Evolutionary conservation across 768 basidiomycete genomes (phyloP).

Genomic region (Mycena filopes): DNA sequence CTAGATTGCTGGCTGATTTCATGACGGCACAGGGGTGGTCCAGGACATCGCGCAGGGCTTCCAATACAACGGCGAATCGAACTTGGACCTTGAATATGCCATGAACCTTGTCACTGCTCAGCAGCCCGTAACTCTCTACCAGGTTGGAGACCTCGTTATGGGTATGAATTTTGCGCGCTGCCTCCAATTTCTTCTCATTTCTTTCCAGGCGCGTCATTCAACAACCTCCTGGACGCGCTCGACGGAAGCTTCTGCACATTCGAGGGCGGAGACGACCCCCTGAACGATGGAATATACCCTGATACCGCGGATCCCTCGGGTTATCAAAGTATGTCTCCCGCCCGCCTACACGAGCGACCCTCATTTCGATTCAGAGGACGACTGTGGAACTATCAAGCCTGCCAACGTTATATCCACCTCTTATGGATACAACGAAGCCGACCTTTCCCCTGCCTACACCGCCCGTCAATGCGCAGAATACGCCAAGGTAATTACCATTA

Average conservation of each 20-base stretch:
- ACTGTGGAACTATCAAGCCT: slow-evolving; percentile 54
- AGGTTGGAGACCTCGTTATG: slow-evolving; percentile 55
- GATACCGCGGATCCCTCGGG: slow-evolving; percentile 43
- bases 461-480: slow-evolving; percentile 59
- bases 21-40: slow-evolving; percentile 47
- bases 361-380: slow-evolving; percentile 18
- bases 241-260: slow-evolving; percentile 57
- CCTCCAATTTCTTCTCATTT: neutral
- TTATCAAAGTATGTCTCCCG: slow-evolving; percentile 39
- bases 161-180: slow-evolving; percentile 36
- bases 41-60: slow-evolving; percentile 56
- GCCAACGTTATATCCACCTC: slow-evolving; percentile 56
- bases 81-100: slow-evolving; percentile 67
- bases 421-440: slow-evolving; percentile 55
- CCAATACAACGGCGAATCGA: slow-evolving; percentile 62
- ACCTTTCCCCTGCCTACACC: slow-evolving; percentile 50
- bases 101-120: slow-evolving; percentile 57
- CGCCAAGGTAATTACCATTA: slow-evolving; percentile 36
- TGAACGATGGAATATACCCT: slow-evolving; percentile 48
- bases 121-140: slow-evolving; percentile 55
- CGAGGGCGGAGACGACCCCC: slow-evolving; percentile 54
- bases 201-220: slow-evolving; percentile 53
- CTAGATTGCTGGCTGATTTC: neutral
- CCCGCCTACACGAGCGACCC: neutral
- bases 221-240: slow-evolving; percentile 61